These are phyloP conservation scores for Syncephalastrum monosporum DNA, from an alignment of 371 early-diverging fungal genomes.

Conservation along the genomic window DNA sequence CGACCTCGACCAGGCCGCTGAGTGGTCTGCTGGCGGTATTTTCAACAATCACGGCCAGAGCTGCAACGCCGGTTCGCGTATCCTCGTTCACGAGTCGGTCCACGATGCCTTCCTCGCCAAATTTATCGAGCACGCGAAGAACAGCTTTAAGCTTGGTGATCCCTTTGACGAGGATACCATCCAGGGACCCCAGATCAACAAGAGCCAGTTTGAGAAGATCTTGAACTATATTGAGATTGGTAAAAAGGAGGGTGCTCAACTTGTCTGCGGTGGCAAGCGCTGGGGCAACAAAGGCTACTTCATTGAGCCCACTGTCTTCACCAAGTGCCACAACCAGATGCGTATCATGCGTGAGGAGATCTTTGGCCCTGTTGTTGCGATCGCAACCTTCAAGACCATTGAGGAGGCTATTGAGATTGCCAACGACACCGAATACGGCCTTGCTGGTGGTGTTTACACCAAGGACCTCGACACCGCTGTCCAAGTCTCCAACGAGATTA, in stretches of 20 bases:
- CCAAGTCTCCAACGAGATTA: slow-evolving; percentile 60
- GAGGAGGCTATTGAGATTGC: slow-evolving; percentile 83
- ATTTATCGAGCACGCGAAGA: slow-evolving; percentile 60
- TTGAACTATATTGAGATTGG: slow-evolving; percentile 61
- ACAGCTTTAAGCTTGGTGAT: slow-evolving; percentile 58
- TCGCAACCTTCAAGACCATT: slow-evolving; percentile 70
- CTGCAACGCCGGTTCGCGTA: slow-evolving; percentile 87
- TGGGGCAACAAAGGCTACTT: slow-evolving; percentile 72
- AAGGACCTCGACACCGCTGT: slow-evolving; percentile 64
- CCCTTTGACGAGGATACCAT: slow-evolving; percentile 55
- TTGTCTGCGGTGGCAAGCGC: slow-evolving; percentile 71
- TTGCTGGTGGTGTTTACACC: slow-evolving; percentile 87
- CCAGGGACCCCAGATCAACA: slow-evolving; percentile 79
- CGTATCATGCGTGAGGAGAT: slow-evolving; percentile 82
- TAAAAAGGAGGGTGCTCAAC: slow-evolving; percentile 59
- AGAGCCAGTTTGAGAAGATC: slow-evolving; percentile 75
- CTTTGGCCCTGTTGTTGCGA: slow-evolving; percentile 91
- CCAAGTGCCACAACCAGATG: slow-evolving; percentile 63
- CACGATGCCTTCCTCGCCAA: slow-evolving; percentile 68
- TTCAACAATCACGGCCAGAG: slow-evolving; percentile 86
- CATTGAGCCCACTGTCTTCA: slow-evolving; percentile 79
- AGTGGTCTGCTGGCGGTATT: slow-evolving; percentile 66
- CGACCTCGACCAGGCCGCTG: slow-evolving; percentile 76
- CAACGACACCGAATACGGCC: slow-evolving; percentile 78
- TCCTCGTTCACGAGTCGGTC: slow-evolving; percentile 78